Evolutionary conservation across 306 rosid species (phyloP), one percentile per base, ranked within the genome.

Genomic region (Erythrophleum fordii): DNA sequence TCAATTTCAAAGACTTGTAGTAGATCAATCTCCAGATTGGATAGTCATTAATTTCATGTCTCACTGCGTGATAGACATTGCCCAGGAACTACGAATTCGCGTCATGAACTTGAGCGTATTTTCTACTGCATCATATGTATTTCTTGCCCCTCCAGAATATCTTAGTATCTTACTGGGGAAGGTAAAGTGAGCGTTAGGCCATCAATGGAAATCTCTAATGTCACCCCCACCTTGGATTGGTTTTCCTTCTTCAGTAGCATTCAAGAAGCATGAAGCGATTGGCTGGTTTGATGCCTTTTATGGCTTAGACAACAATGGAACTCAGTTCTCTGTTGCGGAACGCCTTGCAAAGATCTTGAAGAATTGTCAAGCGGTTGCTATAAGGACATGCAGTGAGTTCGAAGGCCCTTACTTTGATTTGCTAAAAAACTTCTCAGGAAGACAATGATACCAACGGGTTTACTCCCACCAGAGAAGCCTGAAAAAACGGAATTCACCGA

Each of bases 171-270:
- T n/a, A n/a, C n/a, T 22, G 62, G 62, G 26, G 62, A 22, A 56
- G 62, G 5, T 26, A 0, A 16, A 56, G 62, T 52, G 11, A 23
- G 62, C 0, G 31, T 22, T 23, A 23, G 31, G 31, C 62, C 62
- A 22, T 56, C 62, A 23, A 23, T 23, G 62, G 62, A n/a, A 22
- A 3, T 20, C 29, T 23, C 5, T 23, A 23, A 56, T 23, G 14
- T 23, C 62, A 56, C 29, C 16, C 1, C 34, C 26, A 51, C 17
- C 22, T 18, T 12, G 66, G 66, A 39, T 59, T 13, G 31, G 2
- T 59, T 59, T 59, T 26, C 45, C 45, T 14, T 62, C 69, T 59
- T 34, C 69, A 14, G 42, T 62, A 13, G 69, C 69, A 62, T 62
- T 14, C 5, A 62, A 62, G 44, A 62, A 62, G 42, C 25, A 31